A percentile compares a stretch with the other conserved stretches of the same genome.
Conservation (phyloP, 352 stramenopile genomes). For the Globisporangium nunn region DNA sequence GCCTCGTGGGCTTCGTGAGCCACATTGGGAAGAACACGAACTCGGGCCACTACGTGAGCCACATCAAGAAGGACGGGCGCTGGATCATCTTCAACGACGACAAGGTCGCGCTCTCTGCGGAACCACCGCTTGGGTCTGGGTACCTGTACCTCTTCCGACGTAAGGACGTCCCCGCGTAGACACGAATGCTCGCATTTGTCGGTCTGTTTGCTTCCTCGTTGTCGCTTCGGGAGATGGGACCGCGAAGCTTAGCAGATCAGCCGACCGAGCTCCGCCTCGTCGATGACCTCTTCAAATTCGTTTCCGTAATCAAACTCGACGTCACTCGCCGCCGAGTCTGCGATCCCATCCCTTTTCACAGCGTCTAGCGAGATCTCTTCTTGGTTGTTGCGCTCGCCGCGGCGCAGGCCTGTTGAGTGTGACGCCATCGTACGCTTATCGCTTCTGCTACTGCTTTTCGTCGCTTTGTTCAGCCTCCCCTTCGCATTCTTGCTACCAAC, state of each 20-base stretch:
- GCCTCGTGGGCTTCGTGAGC: conserved; percentile 96
- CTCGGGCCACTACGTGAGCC: conserved; percentile 97
- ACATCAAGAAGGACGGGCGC: conserved; percentile 95
- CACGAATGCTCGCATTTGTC: no score
- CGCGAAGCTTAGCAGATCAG: conserved; percentile 36
- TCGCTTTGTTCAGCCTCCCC: conserved; percentile 1
- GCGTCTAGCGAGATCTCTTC: conserved; percentile 8
- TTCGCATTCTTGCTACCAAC: conserved; percentile 4
- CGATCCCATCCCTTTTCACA: background rate
- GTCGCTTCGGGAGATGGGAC: background rate
- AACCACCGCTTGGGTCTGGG: conserved; percentile 90
- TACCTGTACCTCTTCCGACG: conserved; percentile 95
- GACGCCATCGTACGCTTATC: background rate
- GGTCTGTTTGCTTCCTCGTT: background rate
- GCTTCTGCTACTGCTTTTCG: background rate
- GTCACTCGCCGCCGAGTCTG: conserved; percentile 22
- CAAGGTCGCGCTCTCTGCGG: conserved; percentile 94
- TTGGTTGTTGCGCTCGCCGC: conserved; percentile 14
- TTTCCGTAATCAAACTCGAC: conserved; percentile 61
- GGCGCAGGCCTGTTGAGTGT: background rate
- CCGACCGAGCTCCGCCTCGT: conserved; percentile 48
- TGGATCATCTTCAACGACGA: conserved; percentile 99
- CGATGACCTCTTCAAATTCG: conserved; percentile 79
- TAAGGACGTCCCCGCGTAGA: conserved; percentile 28
- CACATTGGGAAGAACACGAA: conserved; percentile 98